Percentiles rank a stretch among this genome's conserved stretches.
Conservation (phyloP, 192 early-diverging fungal species). For the Phlyctochytrium bullatum region DNA sequence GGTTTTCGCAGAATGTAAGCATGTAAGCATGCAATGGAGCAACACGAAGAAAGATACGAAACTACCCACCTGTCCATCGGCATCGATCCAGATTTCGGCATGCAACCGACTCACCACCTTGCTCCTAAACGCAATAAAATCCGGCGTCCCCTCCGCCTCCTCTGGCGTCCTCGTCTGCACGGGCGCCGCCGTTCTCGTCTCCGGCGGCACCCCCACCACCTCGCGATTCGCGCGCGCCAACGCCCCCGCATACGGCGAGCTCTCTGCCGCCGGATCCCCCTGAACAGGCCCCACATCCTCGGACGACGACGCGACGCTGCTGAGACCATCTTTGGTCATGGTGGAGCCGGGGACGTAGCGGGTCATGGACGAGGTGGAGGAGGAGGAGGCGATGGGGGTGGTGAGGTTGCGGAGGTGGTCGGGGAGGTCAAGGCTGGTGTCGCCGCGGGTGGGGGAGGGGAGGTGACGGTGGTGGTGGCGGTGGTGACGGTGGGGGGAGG, state of each 20-base stretch:
- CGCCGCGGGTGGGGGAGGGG: background rate
- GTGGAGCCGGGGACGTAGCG: background rate
- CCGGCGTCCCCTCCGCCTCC: conserved; percentile 3
- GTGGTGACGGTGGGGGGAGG: background rate
- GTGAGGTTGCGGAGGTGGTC: too few species aligned
- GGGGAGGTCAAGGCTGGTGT: background rate
- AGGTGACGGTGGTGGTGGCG: conserved; percentile 3
- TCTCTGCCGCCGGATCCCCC: background rate
- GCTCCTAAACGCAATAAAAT: conserved; percentile 47
- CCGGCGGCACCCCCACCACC: background rate
- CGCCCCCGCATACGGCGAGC: background rate
- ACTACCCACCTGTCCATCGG: conserved; percentile 45
- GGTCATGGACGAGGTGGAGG: background rate
- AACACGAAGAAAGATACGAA: background rate
- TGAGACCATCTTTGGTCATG: background rate
- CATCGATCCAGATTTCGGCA: conserved; percentile 87
- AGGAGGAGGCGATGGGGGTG: conserved; percentile 7
- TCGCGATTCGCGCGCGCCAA: background rate
- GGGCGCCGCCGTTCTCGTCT: background rate
- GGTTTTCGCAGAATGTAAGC: background rate
- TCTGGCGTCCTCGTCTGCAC: background rate
- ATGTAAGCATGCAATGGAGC: background rate
- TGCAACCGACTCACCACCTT: conserved; percentile 93
- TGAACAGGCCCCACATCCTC: background rate
- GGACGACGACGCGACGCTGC: background rate